Conservation (phyloP, 1,284 basidiomycete species). For the Fomitopsis pinicola region DNA sequence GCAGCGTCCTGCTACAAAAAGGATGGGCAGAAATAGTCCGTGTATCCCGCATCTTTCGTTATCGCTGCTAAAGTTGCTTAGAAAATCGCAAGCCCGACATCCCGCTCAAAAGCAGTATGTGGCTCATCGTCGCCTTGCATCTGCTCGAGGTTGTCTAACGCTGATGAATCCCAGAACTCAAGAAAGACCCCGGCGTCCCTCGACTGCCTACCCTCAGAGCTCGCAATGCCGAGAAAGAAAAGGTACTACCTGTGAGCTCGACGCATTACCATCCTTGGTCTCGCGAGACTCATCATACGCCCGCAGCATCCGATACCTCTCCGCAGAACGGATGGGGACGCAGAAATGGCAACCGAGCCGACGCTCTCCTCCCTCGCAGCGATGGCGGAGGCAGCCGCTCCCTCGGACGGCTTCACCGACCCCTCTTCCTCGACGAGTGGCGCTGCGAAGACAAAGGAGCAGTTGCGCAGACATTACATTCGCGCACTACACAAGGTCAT, state of each 20-base stretch:
- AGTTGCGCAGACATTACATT: constrained; percentile 66
- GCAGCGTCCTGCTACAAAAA: background rate
- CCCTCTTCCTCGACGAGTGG: constrained; percentile 21
- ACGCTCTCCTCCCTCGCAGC: constrained; percentile 56
- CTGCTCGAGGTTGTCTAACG: background rate
- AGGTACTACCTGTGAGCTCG: constrained; percentile 24
- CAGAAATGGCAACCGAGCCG: constrained; percentile 70
- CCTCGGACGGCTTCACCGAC: constrained; percentile 22
- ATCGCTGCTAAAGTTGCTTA: constrained; percentile 14
- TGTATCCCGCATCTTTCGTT: constrained; percentile 3
- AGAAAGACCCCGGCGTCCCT: constrained; percentile 81
- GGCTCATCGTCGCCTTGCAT: background rate
- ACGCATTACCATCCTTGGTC: background rate
- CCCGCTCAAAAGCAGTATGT: constrained; percentile 53
- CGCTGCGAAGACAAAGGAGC: constrained; percentile 54
- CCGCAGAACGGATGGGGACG: constrained; percentile 42
- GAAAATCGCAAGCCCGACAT: constrained; percentile 43
- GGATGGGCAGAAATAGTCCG: constrained; percentile 59
- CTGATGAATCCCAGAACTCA: constrained; percentile 47
- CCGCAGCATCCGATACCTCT: constrained; percentile 16
- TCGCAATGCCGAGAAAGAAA: constrained; percentile 51
- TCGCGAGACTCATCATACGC: background rate
- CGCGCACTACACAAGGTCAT: constrained; percentile 87
- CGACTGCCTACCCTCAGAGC: constrained; percentile 68
- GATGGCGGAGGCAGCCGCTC: constrained; percentile 32